Percentiles rank a stretch among this genome's conserved stretches.
Evolutionary conservation across 768 basidiomycete genomes (phyloP).

Genomic region (Glaciozyma martinii): DNA sequence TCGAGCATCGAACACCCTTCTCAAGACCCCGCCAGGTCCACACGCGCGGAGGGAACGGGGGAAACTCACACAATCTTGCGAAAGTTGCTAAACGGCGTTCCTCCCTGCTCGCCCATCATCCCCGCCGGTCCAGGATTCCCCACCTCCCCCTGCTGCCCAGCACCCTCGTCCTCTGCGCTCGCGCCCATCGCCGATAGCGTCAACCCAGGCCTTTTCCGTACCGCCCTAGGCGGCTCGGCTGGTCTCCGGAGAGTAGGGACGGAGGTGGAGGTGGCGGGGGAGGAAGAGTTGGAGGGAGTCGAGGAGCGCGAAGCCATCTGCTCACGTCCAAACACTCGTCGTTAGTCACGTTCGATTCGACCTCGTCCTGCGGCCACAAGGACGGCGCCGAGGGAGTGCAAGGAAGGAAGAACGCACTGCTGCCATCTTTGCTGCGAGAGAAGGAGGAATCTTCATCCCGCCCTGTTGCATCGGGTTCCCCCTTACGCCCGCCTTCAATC

Average conservation of each 20-base stretch:
- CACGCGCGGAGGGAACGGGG: neutral
- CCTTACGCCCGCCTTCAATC: neutral
- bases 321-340: neutral
- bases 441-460: slow-evolving; percentile 57
- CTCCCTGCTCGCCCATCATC: neutral
- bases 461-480: neutral
- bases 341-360: neutral
- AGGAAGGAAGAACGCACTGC: slow-evolving; percentile 50
- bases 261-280: slow-evolving; percentile 33
- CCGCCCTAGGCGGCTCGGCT: slow-evolving; percentile 42
- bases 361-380: neutral
- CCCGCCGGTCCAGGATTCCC: neutral
- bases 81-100: slow-evolving; percentile 80
- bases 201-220: slow-evolving; percentile 12
- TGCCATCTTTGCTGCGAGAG: slow-evolving; percentile 87
- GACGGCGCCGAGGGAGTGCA: slow-evolving; percentile 5
- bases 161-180: neutral
- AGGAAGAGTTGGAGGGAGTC: slow-evolving; percentile 42
- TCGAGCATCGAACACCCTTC: slow-evolving; percentile 41
- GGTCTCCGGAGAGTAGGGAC: slow-evolving; percentile 36
- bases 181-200: slow-evolving; percentile 15
- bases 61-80: slow-evolving; percentile 74
- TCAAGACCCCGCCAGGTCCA: slow-evolving; percentile 37
- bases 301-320: slow-evolving; percentile 49
- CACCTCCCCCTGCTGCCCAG: neutral